Evolutionary conservation across 495 filamentous ascomycete genomes (phyloP), one percentile per base, ranked within the genome.

Genomic region (Umbilicaria muhlenbergii): DNA sequence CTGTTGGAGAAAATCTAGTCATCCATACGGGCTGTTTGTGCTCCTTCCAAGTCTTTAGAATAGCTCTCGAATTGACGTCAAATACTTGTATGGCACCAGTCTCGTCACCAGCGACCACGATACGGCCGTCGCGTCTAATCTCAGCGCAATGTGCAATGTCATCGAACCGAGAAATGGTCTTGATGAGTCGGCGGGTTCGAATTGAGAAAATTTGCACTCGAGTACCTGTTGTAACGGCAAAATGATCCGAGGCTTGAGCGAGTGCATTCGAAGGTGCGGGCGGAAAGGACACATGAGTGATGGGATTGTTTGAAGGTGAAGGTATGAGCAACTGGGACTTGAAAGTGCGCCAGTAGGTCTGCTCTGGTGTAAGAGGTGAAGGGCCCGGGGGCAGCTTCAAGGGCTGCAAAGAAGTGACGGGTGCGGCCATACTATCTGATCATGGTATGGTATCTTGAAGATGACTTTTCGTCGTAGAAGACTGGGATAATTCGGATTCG

Each of bases 11-110:
- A 68, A 91, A 96, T 51, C 83, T 82, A 36, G 83, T 84, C 17
- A 79, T 75, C 81, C 91, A 94, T 32, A 94, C 87, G 34, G 92
- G 83, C 67, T 93, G 87, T 63, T 89, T 88, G 62, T 98, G 91
- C 36, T 89, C 78, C 48, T 78, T 77, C 92, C 91, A 99, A 38
- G 91, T 94, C 69, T 91, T 91, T 55, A 99, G 62, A 45, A 96
- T 93, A 1, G 88, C 86, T 44, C 91, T 75, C 34, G 83, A 85
- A 16, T 71, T 76, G 42, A 91, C 74, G 52, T 99, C 92, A 56
- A 96, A 99, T 12, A 94, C 85, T 58, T 96, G 92, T 37, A 99
- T 83, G 36, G 78, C 71, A 15, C 92, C 91, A 31, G 75, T 80
- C 50, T 92, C 87, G 46, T 94, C 87, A 56, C 89, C 92, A 34